A percentile compares a stretch with the other conserved stretches of the same genome.
phyloP scores from a whole-genome alignment of 2,329 filamentous ascomycete genomes.

The Zymoseptoria brevis region DNA sequence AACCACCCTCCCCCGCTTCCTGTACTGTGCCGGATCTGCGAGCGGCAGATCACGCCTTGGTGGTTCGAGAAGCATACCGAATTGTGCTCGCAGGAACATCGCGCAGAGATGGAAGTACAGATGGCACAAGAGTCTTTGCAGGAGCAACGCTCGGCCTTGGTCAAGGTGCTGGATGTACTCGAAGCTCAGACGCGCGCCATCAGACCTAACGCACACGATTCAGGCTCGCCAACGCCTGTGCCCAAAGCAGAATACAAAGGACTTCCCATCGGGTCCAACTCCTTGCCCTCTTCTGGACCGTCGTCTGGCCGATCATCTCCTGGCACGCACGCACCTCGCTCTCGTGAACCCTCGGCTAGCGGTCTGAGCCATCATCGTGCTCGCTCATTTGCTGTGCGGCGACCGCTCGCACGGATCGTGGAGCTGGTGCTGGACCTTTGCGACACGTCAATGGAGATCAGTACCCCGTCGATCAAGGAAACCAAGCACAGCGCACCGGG shows the following conservation, averaged over 20 bases:
- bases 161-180: constrained; percentile 86
- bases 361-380: constrained; percentile 73
- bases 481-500: constrained; percentile 53
- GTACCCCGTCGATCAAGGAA: constrained; percentile 87
- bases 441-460: constrained; percentile 92
- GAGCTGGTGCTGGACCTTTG: constrained; percentile 91
- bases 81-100: constrained; percentile 88
- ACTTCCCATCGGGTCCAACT: constrained; percentile 64
- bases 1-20: constrained; percentile 73
- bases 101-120: constrained; percentile 95
- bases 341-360: constrained; percentile 56
- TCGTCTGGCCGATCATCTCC: constrained; percentile 65
- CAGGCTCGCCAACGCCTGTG: constrained; percentile 23
- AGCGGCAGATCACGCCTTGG: constrained; percentile 94
- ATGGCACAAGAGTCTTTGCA: constrained; percentile 86
- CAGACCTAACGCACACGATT: constrained; percentile 48
- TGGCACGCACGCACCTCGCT: constrained; percentile 56
- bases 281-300: constrained; percentile 59
- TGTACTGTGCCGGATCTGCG: constrained; percentile 91
- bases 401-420: constrained; percentile 85
- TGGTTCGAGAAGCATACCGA: constrained; percentile 99
- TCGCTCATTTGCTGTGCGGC: constrained; percentile 81
- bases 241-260: constrained; percentile 72
- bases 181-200: constrained; percentile 66
- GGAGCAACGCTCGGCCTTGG: constrained; percentile 89